These are phyloP conservation scores for Nannochloropsis gaditana DNA, from an alignment of 108 stramenopile species.

Conservation along the genomic window DNA sequence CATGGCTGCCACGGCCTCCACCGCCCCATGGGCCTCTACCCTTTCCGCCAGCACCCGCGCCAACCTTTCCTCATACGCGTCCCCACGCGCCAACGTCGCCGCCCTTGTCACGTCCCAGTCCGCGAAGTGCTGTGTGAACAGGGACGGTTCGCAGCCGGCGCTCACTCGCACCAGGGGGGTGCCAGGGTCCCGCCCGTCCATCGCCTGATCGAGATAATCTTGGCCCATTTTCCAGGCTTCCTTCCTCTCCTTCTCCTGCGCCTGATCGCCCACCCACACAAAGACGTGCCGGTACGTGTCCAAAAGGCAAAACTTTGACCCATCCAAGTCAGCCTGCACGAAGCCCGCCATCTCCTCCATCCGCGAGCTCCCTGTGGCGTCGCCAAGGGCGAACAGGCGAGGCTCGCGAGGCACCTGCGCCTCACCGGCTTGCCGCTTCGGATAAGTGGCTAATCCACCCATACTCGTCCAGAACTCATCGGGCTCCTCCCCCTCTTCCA, in stretches of 20 bases:
- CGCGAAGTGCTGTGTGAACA: constrained; percentile 58
- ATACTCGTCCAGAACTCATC: constrained; percentile 58
- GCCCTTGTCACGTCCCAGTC: constrained; percentile 53
- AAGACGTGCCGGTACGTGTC: constrained; percentile 55
- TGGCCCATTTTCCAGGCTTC: constrained; percentile 50
- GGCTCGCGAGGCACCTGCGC: constrained; percentile 42
- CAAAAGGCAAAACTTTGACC: constrained; percentile 53
- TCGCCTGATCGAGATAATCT: constrained; percentile 47
- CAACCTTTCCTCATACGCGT: constrained; percentile 57
- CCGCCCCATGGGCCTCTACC: constrained; percentile 25
- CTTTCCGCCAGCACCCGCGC: constrained; percentile 40
- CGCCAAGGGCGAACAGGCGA: constrained; percentile 52
- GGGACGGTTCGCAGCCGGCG: constrained; percentile 52
- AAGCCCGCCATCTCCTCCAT: constrained; percentile 53
- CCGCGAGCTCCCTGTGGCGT: constrained; percentile 49
- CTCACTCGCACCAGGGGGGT: constrained; percentile 49
- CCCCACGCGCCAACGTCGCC: constrained; percentile 42
- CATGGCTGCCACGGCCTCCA: background rate
- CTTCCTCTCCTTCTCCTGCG: constrained; percentile 50
- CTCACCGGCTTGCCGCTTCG: constrained; percentile 34
- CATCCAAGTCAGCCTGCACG: constrained; percentile 57
- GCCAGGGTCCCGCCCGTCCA: constrained; percentile 54
- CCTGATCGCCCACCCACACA: constrained; percentile 55
- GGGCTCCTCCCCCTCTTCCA: constrained; percentile 56
- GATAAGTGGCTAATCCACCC: constrained; percentile 57